phyloP scores from a whole-genome alignment of 768 basidiomycete genomes.

The Hebeloma cylindrosporum region DNA sequence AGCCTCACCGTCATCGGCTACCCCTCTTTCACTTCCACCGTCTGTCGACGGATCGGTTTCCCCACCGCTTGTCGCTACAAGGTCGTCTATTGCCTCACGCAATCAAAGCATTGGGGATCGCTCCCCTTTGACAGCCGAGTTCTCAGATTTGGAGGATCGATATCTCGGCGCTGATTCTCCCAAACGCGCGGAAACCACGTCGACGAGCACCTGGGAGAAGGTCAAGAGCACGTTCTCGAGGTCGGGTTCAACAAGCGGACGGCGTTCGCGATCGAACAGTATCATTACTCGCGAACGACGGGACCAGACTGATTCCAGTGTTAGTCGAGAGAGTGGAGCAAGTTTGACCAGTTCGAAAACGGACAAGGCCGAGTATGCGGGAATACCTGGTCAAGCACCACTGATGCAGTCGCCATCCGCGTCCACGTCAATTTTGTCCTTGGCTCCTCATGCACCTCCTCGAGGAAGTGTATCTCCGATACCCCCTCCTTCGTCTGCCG shows the following conservation, averaged over 20 bases:
- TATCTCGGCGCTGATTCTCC: constrained; percentile 42
- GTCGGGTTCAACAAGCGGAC: constrained; percentile 63
- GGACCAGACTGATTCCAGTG: constrained; percentile 68
- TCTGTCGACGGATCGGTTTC: constrained; percentile 50
- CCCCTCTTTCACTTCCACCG: constrained; percentile 42
- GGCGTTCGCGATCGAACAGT: constrained; percentile 80
- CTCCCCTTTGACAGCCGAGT: constrained; percentile 53
- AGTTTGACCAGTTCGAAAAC: constrained; percentile 64
- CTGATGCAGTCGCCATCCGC: constrained; percentile 63
- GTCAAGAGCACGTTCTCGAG: constrained; percentile 67
- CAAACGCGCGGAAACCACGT: constrained; percentile 58
- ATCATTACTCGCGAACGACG: constrained; percentile 64
- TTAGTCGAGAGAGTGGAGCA: constrained; percentile 75
- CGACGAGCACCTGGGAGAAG: constrained; percentile 69
- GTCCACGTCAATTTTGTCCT: constrained; percentile 68
- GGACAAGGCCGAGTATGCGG: constrained; percentile 47
- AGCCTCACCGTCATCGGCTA: constrained; percentile 23
- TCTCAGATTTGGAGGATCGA: constrained; percentile 51
- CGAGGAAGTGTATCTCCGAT: constrained; percentile 73
- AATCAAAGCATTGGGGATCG: constrained; percentile 51
- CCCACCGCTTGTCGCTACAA: constrained; percentile 56
- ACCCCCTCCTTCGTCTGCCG: constrained; percentile 68
- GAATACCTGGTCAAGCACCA: constrained; percentile 40
- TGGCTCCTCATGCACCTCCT: constrained; percentile 53
- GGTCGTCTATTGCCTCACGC: constrained; percentile 62